phyloP scores from a whole-genome alignment of 2,329 filamentous ascomycete genomes.

The Dothideomycetes sp. region DNA sequence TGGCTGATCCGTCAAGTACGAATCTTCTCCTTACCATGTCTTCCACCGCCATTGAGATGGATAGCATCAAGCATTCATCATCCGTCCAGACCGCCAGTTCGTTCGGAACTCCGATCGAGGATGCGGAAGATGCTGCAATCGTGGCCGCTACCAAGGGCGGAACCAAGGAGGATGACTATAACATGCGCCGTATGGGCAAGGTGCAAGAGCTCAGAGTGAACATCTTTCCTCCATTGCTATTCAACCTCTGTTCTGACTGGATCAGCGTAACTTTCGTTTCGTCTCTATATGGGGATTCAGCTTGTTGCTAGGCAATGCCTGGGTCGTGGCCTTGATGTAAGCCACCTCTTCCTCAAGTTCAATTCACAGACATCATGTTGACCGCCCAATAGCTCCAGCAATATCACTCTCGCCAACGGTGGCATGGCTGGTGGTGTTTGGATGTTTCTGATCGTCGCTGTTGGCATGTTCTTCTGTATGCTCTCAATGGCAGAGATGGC shows the following conservation, averaged over 20 bases:
- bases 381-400: slow-evolving; percentile 40
- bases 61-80: slow-evolving; percentile 14
- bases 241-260: slow-evolving; percentile 1
- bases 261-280: slow-evolving; percentile 13
- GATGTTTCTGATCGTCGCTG: slow-evolving; percentile 21
- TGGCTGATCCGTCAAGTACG: slow-evolving; percentile 5
- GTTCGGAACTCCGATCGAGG: slow-evolving; percentile 4
- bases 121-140: slow-evolving; percentile 2
- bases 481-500: slow-evolving; percentile 26
- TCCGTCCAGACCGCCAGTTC: slow-evolving; percentile 12
- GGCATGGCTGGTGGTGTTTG: slow-evolving; percentile 23
- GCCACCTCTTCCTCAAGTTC: neutral
- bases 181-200: slow-evolving; percentile 22
- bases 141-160: slow-evolving; percentile 16
- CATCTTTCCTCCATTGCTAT: neutral
- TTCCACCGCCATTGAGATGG: slow-evolving; percentile 9
- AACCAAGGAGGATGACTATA: slow-evolving; percentile 16
- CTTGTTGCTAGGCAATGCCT: slow-evolving; percentile 9
- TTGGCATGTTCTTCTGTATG: slow-evolving; percentile 19
- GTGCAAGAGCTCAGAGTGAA: slow-evolving; percentile 17
- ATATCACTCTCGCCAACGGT: slow-evolving; percentile 34
- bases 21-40: slow-evolving; percentile 7
- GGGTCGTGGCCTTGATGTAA: slow-evolving; percentile 11
- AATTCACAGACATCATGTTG: slow-evolving; percentile 37
- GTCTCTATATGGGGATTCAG: slow-evolving; percentile 13